Evolutionary conservation across 2,329 filamentous ascomycete species (phyloP), one percentile per base, ranked within the genome.

Genomic region (Periconia macrospinosa): DNA sequence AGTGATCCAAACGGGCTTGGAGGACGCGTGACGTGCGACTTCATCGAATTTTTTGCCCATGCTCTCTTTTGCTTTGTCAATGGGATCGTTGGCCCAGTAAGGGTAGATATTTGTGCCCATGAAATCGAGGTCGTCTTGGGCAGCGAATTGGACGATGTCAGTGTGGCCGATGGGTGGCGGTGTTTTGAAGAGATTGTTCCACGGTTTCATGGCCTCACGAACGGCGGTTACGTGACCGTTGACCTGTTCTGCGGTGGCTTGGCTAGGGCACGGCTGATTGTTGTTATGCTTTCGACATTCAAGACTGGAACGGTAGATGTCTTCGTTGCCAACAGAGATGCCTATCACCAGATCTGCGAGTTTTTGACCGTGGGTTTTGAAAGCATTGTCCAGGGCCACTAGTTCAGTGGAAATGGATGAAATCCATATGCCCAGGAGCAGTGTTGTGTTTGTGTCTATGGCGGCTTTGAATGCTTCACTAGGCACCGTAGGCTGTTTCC

Each of bases 271-370:
- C 5, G 41, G 41, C 41, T 42, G n/a, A 17, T 42, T 20, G 41
- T 42, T 19, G 41, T 42, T 42, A 13, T 42, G 41, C 17, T 42
- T 42, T 20, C 3, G 11, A 6, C 53, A 61, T 41, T 89, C 87
- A 17, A 15, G 19, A 18, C 17, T 42, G 6, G 41, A 17, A 11
- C 41, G 41, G 80, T 92, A 92, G 30, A 93, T 53, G 19, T 74
- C 71, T 50, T 75, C 71, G 47, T 59, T 72, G 1, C 72, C 71
- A 2, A 74, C 64, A 0, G 69, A 68, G 1, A 75, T 57, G 1
- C 67, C 72, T 35, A 72, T 65, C n/a, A 74, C 58, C n/a, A 72
- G 67, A 20, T 69, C 57, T 30, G 81, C 80, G 61, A 95, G 84
- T 42, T 80, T 76, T 30, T 68, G 56, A 6, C 72, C 71, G 51